Evolutionary conservation across 768 basidiomycete species (phyloP).

Genomic region (Xerocomellus intermedius): DNA sequence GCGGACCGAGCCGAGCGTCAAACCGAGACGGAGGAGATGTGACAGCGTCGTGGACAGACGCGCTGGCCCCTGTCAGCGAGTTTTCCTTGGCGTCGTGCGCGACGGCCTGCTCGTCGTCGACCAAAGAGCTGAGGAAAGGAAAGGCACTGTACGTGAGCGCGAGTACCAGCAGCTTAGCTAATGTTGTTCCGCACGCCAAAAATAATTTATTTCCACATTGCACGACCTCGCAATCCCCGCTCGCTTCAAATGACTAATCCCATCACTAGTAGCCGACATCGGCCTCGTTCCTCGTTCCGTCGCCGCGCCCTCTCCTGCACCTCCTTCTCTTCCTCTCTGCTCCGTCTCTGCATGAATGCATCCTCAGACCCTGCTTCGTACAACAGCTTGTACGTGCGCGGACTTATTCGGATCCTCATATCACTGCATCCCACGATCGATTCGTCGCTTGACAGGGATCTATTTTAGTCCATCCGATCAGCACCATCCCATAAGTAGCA

Average conservation of each 20-base stretch:
- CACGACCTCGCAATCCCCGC: too few species aligned
- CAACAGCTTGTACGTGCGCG: slow-evolving; percentile 64
- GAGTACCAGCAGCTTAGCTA: slow-evolving; percentile 24
- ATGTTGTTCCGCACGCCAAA: slow-evolving; percentile 15
- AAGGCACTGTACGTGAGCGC: slow-evolving; percentile 8
- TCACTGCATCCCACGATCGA: slow-evolving; percentile 17
- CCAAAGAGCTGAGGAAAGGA: neutral
- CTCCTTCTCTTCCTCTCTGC: slow-evolving; percentile 33
- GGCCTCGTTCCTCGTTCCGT: slow-evolving; percentile 58
- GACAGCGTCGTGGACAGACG: neutral
- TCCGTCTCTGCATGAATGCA: slow-evolving; percentile 39
- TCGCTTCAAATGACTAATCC: neutral
- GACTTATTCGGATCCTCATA: slow-evolving; percentile 50
- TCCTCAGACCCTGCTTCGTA: slow-evolving; percentile 71
- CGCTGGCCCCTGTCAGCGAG: neutral
- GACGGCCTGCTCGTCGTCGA: slow-evolving; percentile 9
- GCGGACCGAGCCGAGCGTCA: slow-evolving; percentile 12
- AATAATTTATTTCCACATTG: slow-evolving; percentile 11
- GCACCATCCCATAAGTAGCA: slow-evolving; percentile 1
- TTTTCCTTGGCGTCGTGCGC: neutral
- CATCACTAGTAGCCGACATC: slow-evolving; percentile 32
- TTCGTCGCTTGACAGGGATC: slow-evolving; percentile 43
- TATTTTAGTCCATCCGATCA: slow-evolving; percentile 45
- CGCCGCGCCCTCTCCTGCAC: slow-evolving; percentile 40
- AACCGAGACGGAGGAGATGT: neutral